Evolutionary conservation across 2,329 filamentous ascomycete species (phyloP).

Genomic region (Periconia digitata): DNA sequence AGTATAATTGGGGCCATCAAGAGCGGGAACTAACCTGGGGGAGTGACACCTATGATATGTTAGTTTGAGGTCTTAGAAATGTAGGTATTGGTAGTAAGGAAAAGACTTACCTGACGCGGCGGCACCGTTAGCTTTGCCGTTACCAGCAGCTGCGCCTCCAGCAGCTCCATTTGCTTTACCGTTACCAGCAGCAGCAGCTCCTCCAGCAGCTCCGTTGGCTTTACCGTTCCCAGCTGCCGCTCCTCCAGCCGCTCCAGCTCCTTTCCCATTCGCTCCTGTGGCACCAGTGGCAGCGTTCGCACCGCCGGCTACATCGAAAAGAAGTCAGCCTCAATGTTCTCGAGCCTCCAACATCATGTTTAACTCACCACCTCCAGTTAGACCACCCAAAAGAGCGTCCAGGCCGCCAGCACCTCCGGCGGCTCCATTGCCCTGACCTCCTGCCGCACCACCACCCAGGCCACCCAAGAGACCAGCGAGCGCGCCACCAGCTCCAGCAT

Average conservation of each 20-base stretch:
- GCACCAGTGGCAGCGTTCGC: slow-evolving; percentile 6
- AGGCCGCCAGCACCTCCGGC: background rate
- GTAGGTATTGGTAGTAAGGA: no score
- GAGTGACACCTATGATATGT: no score
- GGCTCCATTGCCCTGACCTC: background rate
- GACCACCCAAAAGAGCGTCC: background rate
- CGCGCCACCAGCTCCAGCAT: slow-evolving; percentile 3
- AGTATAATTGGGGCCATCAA: no score
- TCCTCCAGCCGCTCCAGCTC: slow-evolving; percentile 5
- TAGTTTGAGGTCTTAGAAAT: no score
- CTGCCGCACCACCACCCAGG: slow-evolving; percentile 1
- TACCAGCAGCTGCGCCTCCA: background rate
- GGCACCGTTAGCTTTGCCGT: slow-evolving; percentile 1
- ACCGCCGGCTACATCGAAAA: slow-evolving; percentile 1
- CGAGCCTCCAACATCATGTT: slow-evolving; percentile 7
- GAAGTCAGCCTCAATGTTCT: no score
- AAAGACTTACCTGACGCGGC: no score
- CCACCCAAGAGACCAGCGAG: slow-evolving; percentile 10
- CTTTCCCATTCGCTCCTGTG: slow-evolving; percentile 2
- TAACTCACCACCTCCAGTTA: background rate
- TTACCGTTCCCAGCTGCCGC: background rate
- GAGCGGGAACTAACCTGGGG: no score
- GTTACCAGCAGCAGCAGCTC: background rate
- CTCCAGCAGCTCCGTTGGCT: background rate
- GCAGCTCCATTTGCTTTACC: background rate